Conservation (phyloP, 1,139 yeast species). For the Candida sp. region DNA sequence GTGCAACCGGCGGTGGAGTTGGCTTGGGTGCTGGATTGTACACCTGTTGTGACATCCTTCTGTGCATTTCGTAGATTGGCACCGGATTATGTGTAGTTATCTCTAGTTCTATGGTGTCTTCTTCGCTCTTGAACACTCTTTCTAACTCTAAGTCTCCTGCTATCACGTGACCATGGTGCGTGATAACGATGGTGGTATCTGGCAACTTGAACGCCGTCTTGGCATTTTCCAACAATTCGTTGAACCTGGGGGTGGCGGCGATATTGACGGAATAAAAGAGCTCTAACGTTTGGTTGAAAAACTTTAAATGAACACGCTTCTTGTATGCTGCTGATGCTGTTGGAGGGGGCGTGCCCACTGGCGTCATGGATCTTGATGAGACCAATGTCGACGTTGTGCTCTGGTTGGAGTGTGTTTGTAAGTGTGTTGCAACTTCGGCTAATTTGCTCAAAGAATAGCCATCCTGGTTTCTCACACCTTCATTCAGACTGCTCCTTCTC, state of each 20-base stretch:
- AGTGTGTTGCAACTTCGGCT: conserved; percentile 45
- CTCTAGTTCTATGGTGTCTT: conserved; percentile 36
- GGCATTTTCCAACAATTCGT: conserved; percentile 74
- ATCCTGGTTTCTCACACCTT: background rate
- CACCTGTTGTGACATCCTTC: conserved; percentile 10
- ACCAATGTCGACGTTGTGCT: background rate
- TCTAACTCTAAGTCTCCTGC: conserved; percentile 40
- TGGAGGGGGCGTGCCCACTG: conserved; percentile 6
- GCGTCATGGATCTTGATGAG: conserved; percentile 6
- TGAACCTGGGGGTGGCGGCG: conserved; percentile 70
- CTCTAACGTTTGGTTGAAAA: conserved; percentile 50
- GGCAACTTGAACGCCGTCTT: conserved; percentile 63
- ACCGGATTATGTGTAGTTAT: conserved; percentile 37
- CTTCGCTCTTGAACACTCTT: conserved; percentile 30
- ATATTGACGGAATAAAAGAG: conserved; percentile 63
- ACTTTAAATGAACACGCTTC: conserved; percentile 37
- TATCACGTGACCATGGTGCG: conserved; percentile 21
- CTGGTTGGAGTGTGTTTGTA: conserved; percentile 19
- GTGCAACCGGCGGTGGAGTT: conserved; percentile 9
- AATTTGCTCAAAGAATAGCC: conserved; percentile 20
- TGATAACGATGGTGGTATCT: conserved; percentile 21
- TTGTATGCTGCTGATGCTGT: conserved; percentile 8
- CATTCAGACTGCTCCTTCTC: background rate
- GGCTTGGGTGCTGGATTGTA: conserved; percentile 10
- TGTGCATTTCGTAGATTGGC: conserved; percentile 34